Conservation (phyloP, 495 filamentous ascomycete genomes). For the Penicillium canariense region DNA sequence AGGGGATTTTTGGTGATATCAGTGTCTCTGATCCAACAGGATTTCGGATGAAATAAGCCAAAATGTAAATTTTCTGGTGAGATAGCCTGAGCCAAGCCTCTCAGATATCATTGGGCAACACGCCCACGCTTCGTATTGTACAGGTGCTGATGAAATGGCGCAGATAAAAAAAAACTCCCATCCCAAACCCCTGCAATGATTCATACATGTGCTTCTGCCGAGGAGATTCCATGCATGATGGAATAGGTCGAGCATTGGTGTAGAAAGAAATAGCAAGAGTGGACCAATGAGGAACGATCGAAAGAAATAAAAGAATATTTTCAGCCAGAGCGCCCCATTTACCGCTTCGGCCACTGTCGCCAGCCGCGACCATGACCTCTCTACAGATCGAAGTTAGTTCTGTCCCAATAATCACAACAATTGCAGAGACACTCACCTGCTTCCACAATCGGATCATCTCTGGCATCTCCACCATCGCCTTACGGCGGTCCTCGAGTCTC, state of each 20-base stretch:
- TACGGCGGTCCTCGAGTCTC: constrained; percentile 79
- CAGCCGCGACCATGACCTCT: constrained; percentile 82
- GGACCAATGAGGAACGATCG: constrained; percentile 5
- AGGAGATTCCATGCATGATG: constrained; percentile 4
- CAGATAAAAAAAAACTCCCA: constrained; percentile 29
- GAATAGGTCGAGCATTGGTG: constrained; percentile 28
- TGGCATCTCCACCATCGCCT: constrained; percentile 94
- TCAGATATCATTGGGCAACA: constrained; percentile 8
- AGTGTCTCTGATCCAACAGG: not conserved
- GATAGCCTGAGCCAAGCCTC: not conserved
- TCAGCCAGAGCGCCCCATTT: constrained; percentile 13
- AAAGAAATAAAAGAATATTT: constrained; percentile 18
- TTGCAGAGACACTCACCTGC: constrained; percentile 58
- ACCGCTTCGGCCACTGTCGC: constrained; percentile 80
- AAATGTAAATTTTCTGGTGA: not conserved
- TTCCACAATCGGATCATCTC: constrained; percentile 88
- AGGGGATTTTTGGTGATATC: not conserved
- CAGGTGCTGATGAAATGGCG: constrained; percentile 19
- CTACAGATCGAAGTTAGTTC: constrained; percentile 46
- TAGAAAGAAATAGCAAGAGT: constrained; percentile 24
- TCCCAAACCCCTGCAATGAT: constrained; percentile 32
- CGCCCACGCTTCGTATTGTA: constrained; percentile 22
- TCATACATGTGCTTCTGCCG: constrained; percentile 25
- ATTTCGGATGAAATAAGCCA: not conserved
- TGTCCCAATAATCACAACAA: not conserved